Percentiles rank a stretch among this genome's conserved stretches.
Conservation (phyloP, 2,329 filamentous ascomycete species). For the Hysterium pulicare region DNA sequence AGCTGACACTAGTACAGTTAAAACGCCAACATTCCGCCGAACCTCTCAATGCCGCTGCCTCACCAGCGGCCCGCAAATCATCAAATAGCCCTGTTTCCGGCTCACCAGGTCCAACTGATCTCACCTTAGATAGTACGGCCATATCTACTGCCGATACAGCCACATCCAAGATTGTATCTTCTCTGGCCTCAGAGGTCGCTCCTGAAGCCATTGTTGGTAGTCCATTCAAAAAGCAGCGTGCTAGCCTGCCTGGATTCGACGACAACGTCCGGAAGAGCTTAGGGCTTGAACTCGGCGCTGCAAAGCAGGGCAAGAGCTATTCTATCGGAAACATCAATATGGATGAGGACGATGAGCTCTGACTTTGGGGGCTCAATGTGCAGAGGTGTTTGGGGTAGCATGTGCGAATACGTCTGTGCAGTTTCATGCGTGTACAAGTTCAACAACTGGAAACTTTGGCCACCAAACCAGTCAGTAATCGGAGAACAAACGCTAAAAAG, state of each 20-base stretch:
- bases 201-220: slow-evolving; percentile 59
- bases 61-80: slow-evolving; percentile 18
- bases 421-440: too few relatives aligned
- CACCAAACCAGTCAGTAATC: too few relatives aligned
- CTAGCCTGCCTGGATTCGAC: slow-evolving; percentile 54
- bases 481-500: too few relatives aligned
- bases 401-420: too few relatives aligned
- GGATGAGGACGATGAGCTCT: slow-evolving; percentile 47
- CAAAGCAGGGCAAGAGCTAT: slow-evolving; percentile 30
- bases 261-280: slow-evolving; percentile 40
- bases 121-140: slow-evolving; percentile 12
- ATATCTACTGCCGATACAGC: slow-evolving; percentile 29
- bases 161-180: slow-evolving; percentile 39
- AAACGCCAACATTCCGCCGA: slow-evolving; percentile 78
- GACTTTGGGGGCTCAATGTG: slow-evolving; percentile 25
- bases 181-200: slow-evolving; percentile 37
- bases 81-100: slow-evolving; percentile 13
- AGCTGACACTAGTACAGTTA: slow-evolving; percentile 52
- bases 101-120: slow-evolving; percentile 20
- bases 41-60: slow-evolving; percentile 47
- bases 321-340: slow-evolving; percentile 33
- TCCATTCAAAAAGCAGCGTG: slow-evolving; percentile 72
- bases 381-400: slow-evolving; percentile 22
- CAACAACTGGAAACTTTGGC: too few relatives aligned
- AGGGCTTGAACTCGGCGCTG: slow-evolving; percentile 24